phyloP scores from a whole-genome alignment of 2,329 filamentous ascomycete species.

The Botrytis aclada region DNA sequence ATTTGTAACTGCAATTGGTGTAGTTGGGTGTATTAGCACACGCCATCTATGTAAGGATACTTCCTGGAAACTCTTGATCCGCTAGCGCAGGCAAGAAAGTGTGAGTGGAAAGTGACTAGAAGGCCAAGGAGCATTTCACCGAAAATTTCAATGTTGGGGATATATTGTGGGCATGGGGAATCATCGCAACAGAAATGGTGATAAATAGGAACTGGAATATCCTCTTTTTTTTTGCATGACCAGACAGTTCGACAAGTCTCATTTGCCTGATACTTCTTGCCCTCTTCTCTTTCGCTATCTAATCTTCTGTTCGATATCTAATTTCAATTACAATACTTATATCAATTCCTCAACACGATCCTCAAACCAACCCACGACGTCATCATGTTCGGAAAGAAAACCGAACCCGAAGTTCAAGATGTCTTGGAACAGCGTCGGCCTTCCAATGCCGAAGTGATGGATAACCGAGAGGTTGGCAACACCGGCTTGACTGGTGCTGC shows the following conservation, averaged over 20 bases:
- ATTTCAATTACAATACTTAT: neutral
- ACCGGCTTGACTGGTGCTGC: conserved; percentile 5
- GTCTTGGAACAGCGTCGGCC: neutral
- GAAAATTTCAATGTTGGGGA: neutral
- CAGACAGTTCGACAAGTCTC: neutral
- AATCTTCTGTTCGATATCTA: neutral
- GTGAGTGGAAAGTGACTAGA: neutral
- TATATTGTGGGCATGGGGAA: neutral
- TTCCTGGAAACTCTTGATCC: neutral
- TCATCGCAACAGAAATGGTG: neutral
- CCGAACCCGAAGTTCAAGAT: neutral
- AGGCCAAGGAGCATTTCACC: neutral
- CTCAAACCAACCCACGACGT: neutral
- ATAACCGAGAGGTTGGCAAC: neutral
- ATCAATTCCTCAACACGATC: neutral
- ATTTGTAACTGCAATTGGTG: neutral
- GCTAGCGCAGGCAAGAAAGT: neutral
- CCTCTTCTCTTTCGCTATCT: neutral
- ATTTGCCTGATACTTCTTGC: neutral
- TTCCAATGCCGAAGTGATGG: conserved; percentile 1
- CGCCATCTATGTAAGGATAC: neutral
- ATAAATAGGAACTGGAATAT: conserved; percentile 12
- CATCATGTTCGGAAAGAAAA: conserved; percentile 15
- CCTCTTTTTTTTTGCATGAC: neutral
- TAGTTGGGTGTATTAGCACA: neutral